phyloP scores from a whole-genome alignment of 2,329 filamentous ascomycete species.

The Aspergillus oerlinghausenensis region DNA sequence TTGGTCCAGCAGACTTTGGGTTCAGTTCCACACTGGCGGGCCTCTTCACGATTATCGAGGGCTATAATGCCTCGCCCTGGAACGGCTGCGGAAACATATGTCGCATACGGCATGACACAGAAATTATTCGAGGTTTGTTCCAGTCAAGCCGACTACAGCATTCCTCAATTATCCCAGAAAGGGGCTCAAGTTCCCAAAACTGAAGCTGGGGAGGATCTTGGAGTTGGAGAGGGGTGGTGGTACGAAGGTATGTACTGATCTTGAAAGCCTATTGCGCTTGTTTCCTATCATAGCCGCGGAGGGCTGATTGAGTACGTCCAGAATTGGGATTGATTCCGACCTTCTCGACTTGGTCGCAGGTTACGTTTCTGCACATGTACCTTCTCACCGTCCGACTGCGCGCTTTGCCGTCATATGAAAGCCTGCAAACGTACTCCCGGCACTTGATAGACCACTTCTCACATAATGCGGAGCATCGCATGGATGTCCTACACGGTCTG shows the following conservation, averaged over 20 bases:
- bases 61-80: conserved; percentile 32
- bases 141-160: conserved; percentile 68
- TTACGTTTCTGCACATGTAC: conserved; percentile 96
- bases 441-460: conserved; percentile 92
- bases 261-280: not conserved
- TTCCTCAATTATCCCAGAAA: conserved; percentile 63
- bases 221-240: conserved; percentile 72
- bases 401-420: conserved; percentile 62
- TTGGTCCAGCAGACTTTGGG: not conserved
- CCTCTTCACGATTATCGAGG: conserved; percentile 24
- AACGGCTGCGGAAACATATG: conserved; percentile 61
- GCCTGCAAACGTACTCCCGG: conserved; percentile 74
- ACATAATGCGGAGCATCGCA: conserved; percentile 64
- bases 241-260: conserved; percentile 60
- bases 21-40: conserved; percentile 10
- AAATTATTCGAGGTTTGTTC: conserved; percentile 72
- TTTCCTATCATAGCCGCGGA: not conserved
- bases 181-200: conserved; percentile 65
- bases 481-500: conserved; percentile 47
- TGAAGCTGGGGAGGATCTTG: conserved; percentile 76
- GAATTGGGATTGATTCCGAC: conserved; percentile 76
- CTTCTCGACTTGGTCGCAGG: conserved; percentile 93
- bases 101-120: conserved; percentile 75
- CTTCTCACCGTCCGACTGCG: conserved; percentile 79
- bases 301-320: conserved; percentile 31